Conservation (phyloP, 75 land plant species). For the Selaginella tamariscina region DNA sequence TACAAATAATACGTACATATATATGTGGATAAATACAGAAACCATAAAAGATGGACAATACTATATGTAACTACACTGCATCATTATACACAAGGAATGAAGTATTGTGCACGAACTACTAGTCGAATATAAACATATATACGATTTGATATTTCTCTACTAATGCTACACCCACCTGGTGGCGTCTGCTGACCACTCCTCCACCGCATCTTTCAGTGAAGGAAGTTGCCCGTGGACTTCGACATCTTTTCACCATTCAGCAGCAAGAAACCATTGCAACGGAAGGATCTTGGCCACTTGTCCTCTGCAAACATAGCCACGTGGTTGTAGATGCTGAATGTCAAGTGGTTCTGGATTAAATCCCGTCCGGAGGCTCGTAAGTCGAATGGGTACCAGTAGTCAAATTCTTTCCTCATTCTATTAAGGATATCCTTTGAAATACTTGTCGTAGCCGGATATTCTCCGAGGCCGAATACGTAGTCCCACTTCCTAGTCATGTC, state of each 20-base stretch:
- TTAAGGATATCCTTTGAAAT: too few species aligned
- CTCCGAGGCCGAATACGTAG: slow-evolving; percentile 52
- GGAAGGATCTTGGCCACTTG: slow-evolving; percentile 68
- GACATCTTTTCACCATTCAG: slow-evolving; percentile 90
- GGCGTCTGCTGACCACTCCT: slow-evolving; percentile 77
- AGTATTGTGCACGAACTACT: too few species aligned
- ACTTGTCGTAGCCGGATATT: too few species aligned
- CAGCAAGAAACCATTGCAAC: slow-evolving; percentile 85
- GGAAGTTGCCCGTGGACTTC: slow-evolving; percentile 88
- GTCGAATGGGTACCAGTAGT: slow-evolving; percentile 91
- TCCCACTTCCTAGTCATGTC: slow-evolving; percentile 90
- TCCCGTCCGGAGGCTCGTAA: slow-evolving; percentile 81
- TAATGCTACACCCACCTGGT: too few species aligned
- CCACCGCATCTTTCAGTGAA: too few species aligned
- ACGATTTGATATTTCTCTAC: too few species aligned
- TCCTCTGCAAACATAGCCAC: slow-evolving; percentile 56
- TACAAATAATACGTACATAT: too few species aligned
- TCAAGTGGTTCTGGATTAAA: slow-evolving; percentile 78
- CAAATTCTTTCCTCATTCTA: slow-evolving; percentile 70
- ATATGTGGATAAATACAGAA: too few species aligned
- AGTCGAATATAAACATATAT: too few species aligned
- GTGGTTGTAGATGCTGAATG: slow-evolving; percentile 80
- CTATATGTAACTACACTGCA: too few species aligned
- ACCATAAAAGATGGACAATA: too few species aligned
- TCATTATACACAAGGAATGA: too few species aligned